A percentile compares a stretch with the other conserved stretches of the same genome.
These are phyloP conservation scores for Carex littledalei DNA, from an alignment of 176 grass and related monocot species.

Conservation along the genomic window DNA sequence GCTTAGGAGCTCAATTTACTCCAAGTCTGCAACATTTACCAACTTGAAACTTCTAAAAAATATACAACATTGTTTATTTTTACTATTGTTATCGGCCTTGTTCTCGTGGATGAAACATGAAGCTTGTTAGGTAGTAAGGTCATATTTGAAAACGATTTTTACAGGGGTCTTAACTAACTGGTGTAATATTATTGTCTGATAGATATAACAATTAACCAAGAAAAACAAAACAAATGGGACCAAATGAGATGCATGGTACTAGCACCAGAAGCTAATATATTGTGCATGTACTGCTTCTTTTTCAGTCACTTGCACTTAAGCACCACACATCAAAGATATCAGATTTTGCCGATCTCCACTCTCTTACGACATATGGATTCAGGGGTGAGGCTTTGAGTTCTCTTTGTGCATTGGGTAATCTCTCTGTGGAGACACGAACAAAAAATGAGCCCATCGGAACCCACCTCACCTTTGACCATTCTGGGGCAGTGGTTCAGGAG, in stretches of 20 bases:
- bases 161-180: not conserved
- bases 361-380: constrained; percentile 73
- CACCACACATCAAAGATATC: constrained; percentile 96
- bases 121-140: not conserved
- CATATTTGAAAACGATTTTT: not conserved
- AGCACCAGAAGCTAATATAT: not conserved
- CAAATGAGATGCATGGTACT: not conserved
- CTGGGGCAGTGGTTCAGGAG: constrained; percentile 51
- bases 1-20: not conserved
- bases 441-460: constrained; percentile 63
- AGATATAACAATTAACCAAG: not conserved
- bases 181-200: not conserved
- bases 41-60: not conserved
- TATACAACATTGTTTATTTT: not conserved
- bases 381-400: constrained; percentile 85
- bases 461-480: constrained; percentile 75
- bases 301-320: constrained; percentile 69
- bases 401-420: constrained; percentile 59
- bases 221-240: not conserved
- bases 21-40: not conserved
- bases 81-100: not conserved
- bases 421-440: constrained; percentile 76
- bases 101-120: not conserved
- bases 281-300: not conserved
- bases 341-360: constrained; percentile 62